Evolutionary conservation across 208 protist species (phyloP), one percentile per base, ranked within the genome.

Genomic region (Wallacemonas rigidus): DNA sequence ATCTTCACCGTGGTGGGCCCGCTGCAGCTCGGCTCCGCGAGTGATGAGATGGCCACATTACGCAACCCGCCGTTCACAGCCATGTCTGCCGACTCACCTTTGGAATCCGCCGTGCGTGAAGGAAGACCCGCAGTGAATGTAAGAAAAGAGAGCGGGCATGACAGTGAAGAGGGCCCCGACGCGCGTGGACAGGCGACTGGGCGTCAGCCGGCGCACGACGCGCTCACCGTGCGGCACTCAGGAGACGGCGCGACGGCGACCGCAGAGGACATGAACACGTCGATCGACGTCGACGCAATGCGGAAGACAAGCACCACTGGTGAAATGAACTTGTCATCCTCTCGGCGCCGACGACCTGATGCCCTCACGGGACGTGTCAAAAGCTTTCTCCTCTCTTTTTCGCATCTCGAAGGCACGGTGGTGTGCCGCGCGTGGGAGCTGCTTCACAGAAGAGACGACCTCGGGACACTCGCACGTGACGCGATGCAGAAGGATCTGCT

Each of bases 351-450:
- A 48, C 43, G 44, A 7, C 26, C 65, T 4, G 74, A 58, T 47
- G 41, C 76, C 39, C 69, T 85, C 12, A 63, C 76, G 7, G 78
- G 75, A 44, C 74, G 74, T 15, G 51, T 85, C 53, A 95, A 93
- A 74, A 85, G 79, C 43, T 92, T 90, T 77, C 58, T 85, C 12
- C 75, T 95, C 61, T 82, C 80, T 38, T 82, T 89, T 64, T 72
- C 81, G 1, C 90, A 95, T 75, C 71, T 76, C 45, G 87, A 95
- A 58, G 90, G 88, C 35, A 72, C 72, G 43, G 71, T 88, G 44
- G 74, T 95, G 39, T 95, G 90, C 67, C 82, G 90, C 12, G 90
- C 80, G 15, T 95, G 90, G 88, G 62, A 73, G 3, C 74, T 93
- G 64, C 82, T 95, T 50, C 87, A 91, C 60, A 36, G 47, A 14